phyloP scores from a whole-genome alignment of 208 protist genomes.

The Leishmania mexicana region DNA sequence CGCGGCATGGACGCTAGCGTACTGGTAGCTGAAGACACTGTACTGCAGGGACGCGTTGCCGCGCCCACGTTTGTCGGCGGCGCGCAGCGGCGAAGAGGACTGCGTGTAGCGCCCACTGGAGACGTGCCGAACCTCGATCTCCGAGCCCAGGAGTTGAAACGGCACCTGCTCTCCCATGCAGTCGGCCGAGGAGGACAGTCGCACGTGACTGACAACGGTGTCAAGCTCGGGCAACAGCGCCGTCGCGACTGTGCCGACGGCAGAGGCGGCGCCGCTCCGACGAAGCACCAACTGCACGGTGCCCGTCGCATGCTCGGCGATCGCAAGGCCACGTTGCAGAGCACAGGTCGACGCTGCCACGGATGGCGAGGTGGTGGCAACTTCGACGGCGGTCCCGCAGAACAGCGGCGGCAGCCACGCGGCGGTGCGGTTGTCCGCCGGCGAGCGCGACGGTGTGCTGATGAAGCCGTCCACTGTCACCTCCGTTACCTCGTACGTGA shows the following conservation, averaged over 20 bases:
- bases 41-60: conserved; percentile 9
- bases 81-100: not conserved
- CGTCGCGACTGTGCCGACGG: conserved; percentile 7
- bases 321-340: conserved; percentile 31
- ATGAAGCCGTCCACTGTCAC: conserved; percentile 59
- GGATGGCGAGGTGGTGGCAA: no score
- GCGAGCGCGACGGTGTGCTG: conserved; percentile 13
- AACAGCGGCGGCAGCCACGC: conserved; percentile 41
- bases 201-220: conserved; percentile 41
- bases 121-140: conserved; percentile 20
- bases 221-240: conserved; percentile 21
- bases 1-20: conserved; percentile 36
- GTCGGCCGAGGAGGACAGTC: conserved; percentile 50
- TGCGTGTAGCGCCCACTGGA: conserved; percentile 24
- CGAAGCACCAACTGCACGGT: conserved; percentile 47
- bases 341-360: conserved; percentile 9
- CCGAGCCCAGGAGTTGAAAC: conserved; percentile 37
- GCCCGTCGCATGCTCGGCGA: conserved; percentile 44
- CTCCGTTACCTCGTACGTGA: conserved; percentile 79
- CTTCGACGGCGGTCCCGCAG: conserved; percentile 6
- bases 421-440: conserved; percentile 3
- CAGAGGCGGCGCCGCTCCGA: conserved; percentile 8
- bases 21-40: conserved; percentile 48
- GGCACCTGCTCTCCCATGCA: conserved; percentile 40
- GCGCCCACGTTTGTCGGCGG: not conserved